Base-by-base conservation (phyloP, 2,329 filamentous ascomycete species). In the Alternaria ethzedia region DNA sequence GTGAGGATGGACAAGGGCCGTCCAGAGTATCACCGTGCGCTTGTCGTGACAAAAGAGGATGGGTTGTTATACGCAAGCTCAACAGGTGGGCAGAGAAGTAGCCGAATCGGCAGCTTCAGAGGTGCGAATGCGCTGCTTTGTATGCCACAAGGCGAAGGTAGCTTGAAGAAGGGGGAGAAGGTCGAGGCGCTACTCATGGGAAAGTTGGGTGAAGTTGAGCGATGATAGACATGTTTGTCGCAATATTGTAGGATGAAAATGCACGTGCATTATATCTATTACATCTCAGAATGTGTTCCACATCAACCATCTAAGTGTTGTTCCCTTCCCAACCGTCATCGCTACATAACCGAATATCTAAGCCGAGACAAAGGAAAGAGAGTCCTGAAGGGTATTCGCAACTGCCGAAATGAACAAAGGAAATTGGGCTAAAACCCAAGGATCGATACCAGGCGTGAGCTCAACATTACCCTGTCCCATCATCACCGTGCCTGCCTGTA, bases 11-110 rank as follows among this genome's bases (percentile, higher is more conserved):
- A 99, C 79, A 85, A 85, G n/a, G 83, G 87, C 55, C 85, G 96
- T 59, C 90, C 90, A 0, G 96, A 99, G 78, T 99, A 96, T 79
- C 95, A 97, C 77, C 90, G 96, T n/a, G 94, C 90, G 0, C 82
- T 93, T 3, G 89, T 97, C 3, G 85, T 84, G 0, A 88, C 89
- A 2, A 84, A 81, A 11, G 76, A 69, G 0, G 90, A 94, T 71
- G 94, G 94, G 0, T 72, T 82, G 9, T 79, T 98, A 51, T 84
- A 87, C 63, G 96, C 94, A 0, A 87, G 83, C 28, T 97, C 93
- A 74, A 99, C 96, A 0, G 96, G 96, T 6, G 89, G 91, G 4
- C 96, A 99, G 83, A 86, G 96, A 55, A 98, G 95, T 78, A 96
- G 92, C 15, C 88, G 89, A 65, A 94, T 99, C 3, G 93, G 94